phyloP scores from a whole-genome alignment of 352 stramenopile genomes.

The Phytophthora pinifolia region DNA sequence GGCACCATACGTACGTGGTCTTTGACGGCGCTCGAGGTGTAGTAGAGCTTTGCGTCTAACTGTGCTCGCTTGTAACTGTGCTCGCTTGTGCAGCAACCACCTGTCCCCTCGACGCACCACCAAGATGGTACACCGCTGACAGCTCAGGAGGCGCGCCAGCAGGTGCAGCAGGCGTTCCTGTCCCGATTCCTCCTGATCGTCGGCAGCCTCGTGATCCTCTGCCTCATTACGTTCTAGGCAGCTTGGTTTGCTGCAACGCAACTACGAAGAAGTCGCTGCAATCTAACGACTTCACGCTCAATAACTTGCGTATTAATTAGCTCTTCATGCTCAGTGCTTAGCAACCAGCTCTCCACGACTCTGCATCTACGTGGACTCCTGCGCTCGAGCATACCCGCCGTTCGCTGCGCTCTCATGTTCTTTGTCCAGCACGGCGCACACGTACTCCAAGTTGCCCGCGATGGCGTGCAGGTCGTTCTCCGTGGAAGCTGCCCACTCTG shows the following conservation, averaged over 20 bases:
- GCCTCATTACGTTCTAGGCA: slow-evolving; percentile 61
- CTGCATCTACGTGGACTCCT: slow-evolving; percentile 21
- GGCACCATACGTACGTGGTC: slow-evolving; percentile 40
- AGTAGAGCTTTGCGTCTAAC: no score
- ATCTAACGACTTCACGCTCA: slow-evolving; percentile 1
- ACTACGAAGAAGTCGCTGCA: background rate
- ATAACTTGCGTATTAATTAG: slow-evolving; percentile 12
- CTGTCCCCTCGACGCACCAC: slow-evolving; percentile 35
- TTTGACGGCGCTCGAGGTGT: no score
- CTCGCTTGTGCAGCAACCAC: slow-evolving; percentile 33
- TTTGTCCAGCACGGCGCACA: slow-evolving; percentile 64
- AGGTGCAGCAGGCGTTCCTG: slow-evolving; percentile 73
- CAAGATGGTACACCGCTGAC: slow-evolving; percentile 49
- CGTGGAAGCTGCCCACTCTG: slow-evolving; percentile 46
- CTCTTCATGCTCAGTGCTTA: no score
- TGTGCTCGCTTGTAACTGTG: background rate
- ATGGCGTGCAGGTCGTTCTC: slow-evolving; percentile 56
- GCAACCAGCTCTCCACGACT: background rate
- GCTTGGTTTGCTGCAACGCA: background rate
- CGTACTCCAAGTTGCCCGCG: slow-evolving; percentile 70
- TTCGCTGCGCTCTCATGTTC: slow-evolving; percentile 33
- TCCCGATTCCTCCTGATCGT: slow-evolving; percentile 72
- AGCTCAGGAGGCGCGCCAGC: slow-evolving; percentile 54
- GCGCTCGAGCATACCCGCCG: slow-evolving; percentile 22
- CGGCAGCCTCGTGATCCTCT: slow-evolving; percentile 72